Evolutionary conservation across 164 flowering plant genomes (phyloP).

Genomic region (Sextonia rubra): DNA sequence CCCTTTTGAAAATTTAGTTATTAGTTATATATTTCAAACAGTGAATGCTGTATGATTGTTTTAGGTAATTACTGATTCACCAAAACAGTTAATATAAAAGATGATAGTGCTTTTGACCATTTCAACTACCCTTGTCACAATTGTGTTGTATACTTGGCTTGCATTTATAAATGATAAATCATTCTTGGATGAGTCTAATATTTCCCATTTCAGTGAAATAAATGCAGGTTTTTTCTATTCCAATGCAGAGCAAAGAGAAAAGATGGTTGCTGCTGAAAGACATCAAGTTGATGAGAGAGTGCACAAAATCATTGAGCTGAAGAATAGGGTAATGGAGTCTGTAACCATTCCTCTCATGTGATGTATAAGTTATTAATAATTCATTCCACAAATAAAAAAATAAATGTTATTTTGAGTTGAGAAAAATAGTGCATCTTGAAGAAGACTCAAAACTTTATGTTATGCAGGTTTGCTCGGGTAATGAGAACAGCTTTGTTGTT

Average conservation of each 20-base stretch:
- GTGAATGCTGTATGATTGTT: no score
- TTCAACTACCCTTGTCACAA: no score
- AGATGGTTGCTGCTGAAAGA: conserved; percentile 97
- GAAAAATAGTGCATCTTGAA: not conserved
- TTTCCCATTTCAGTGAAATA: conserved; percentile 63
- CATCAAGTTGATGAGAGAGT: conserved; percentile 94
- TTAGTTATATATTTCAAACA: no score
- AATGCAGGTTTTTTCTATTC: conserved; percentile 99
- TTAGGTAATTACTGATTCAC: no score
- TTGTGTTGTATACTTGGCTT: no score
- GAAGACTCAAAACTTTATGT: not conserved
- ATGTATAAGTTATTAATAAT: no score
- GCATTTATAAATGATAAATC: not conserved
- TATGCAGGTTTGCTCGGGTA: conserved; percentile 80
- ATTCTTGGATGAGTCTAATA: conserved; percentile 5
- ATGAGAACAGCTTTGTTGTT: conserved; percentile 76
- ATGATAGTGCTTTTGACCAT: no score
- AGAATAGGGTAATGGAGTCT: conserved; percentile 52
- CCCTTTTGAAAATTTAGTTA: no score
- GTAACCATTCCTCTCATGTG: not conserved
- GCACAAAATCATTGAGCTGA: conserved; percentile 77
- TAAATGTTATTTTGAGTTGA: not conserved
- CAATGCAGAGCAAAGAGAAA: conserved; percentile 96
- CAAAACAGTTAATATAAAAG: no score
- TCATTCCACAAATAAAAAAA: no score